Evolutionary conservation across 2,329 filamentous ascomycete species (phyloP), one percentile per base, ranked within the genome.

Genomic region (Ascosphaera apis): DNA sequence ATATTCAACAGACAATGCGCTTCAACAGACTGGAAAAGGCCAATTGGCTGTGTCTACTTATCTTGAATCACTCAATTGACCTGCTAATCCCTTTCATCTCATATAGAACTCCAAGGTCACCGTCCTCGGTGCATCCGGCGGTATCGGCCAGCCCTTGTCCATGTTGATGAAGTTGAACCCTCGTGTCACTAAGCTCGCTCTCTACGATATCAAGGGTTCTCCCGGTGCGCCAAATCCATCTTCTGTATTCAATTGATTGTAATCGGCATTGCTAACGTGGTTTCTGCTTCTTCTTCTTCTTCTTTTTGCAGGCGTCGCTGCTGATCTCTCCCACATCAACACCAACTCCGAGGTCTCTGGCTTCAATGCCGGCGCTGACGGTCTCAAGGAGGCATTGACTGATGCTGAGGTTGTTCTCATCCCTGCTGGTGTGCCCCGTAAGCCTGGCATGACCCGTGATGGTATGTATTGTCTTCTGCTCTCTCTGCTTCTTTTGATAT

Each of bases 361-460:
- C 56, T 91, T 86, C 62, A 76, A 83, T 47, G 70, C 83, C 46
- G 76, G 69, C 44, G 65, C 76, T 43, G 65, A 67, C 40, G 81
- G 81, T 52, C 77, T 95, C 43, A 69, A 70, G 50, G 69, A 68
- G 45, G 76, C 76, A 53, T 72, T 98, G 58, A 78, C 80, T 65
- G 84, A 71, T 55, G 67, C 83, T 53, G 83, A 95, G 63, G 75
- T 98, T 50, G 81, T 98, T 54, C 73, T 98, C 55, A 95, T 98
- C 61, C 88, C 88, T 54, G 88, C 88, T 53, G 88, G 88, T 69
- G 86, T 98, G 47, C 88, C 88, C 56, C 83, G 88, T 66, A 93
- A 93, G 74, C 88, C 88, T 58, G 88, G 88, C 65, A 98, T 98
- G 88, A 91, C 80, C 65, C 84, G 88, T 69, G 88, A 98, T 64